Base-by-base conservation (phyloP, 768 basidiomycete genomes). In the Tubosaeta brunneosetosa region DNA sequence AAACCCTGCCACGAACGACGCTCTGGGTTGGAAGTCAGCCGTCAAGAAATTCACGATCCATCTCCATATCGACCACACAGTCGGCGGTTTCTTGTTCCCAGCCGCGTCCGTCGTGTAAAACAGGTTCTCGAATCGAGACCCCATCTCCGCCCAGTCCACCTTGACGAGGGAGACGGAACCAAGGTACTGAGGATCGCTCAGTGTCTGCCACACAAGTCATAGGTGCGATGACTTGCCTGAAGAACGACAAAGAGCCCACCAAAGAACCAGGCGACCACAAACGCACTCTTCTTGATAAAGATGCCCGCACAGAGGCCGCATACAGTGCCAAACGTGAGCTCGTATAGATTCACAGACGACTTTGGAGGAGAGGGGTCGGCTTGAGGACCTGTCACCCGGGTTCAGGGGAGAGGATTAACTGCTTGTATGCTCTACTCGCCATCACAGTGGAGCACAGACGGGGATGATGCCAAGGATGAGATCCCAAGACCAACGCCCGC, bases 251-350 rank as follows among this genome's bases (percentile, higher is more conserved):
- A 98, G 2, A 90, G 73, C 3, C 92, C 93, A 3, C 95, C 95
- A n/a, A 97, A 71, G 40, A 88, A 65, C 71, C 92, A 94, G 0
- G 94, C 95, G 11, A 86, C 69, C 2, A 81, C 75, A 66, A 86
- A 90, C 8, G 86, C 82, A n/a, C 95, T 94, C 69, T 95, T 97
- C 73, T 97, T 97, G 60, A 95, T 76, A 64, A 98, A 98, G 0
- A 98, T 78, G 0, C 95, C 95, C 0, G 91, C 84, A 62, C 92
- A 97, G 38, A 98, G 66, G 0, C 95, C 95, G 51, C 85, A 81
- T 0, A 89, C 84, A 5, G 92, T 90, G 11, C 95, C 95, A 65
- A 97, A 97, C 0, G 84, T 76, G 26, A 98, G 80, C 59, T 95
- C 86, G 63, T 86, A 86, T 17, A 83, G 52, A 50, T 84, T 89